Base-by-base conservation (phyloP, 148 eudicot genomes). In the Chenopodium suecicum region DNA sequence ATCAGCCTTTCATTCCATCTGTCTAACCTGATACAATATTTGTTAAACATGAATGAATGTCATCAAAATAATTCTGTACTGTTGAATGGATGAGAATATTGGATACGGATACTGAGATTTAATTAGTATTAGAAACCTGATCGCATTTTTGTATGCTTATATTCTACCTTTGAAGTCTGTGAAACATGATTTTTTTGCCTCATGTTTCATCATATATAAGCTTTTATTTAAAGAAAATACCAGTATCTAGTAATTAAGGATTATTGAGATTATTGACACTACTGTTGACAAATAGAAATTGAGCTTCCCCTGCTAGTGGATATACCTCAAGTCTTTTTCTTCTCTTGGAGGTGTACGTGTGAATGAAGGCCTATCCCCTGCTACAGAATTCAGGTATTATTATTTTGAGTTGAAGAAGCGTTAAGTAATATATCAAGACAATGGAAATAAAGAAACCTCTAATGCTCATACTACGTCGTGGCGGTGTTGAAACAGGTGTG, bases 11-110 rank as follows among this genome's bases (percentile, higher is more conserved):
- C 88, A 66, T 77, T 78, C 8, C 85, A 58, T 46, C 88, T 84
- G 75, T 79, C 89, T 76, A 90, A 85, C 90, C 97, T 94, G 91
- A 73, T 76, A 85, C 37, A 46, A 50, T 78, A 82, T 65, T 47
- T 74, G 16, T 37, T 3, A 81, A 78, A 85, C 89, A 79, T 91
- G 80, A 88, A 73, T 76, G 83, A 90, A 9, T 74, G 27, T 71
- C 22, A 50, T 69, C 66, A 74, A 7, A 23, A 22, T 52, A 62
- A 73, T 25, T 16, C 48, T 12, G 73, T 63, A 73, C 32, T 12
- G 58, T 34, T n/a, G 41, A 64, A 72, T 34, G 48, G 16, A 37
- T 23, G 20, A 54, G 37, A 46, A 22, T 79, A 66, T 34, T 69
- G n/a, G 44, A 69, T 29, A 69, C 47, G 34, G 34, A 13, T 8